Conservation (phyloP, 805 yeast species). For the Lachancea mirantina region DNA sequence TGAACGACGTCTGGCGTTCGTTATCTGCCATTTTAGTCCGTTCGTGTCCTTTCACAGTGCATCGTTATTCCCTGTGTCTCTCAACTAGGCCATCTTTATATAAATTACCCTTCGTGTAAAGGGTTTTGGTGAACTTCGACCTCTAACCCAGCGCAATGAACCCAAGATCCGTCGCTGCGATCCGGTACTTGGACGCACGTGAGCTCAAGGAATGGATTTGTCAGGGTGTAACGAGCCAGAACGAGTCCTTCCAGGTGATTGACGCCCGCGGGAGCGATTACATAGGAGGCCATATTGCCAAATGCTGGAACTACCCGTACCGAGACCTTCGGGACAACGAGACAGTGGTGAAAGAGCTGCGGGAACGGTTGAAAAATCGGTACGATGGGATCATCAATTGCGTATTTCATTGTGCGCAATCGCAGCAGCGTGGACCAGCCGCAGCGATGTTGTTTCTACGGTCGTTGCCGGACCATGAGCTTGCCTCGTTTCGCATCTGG, state of each 20-base stretch:
- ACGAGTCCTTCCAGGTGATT: constrained; percentile 38
- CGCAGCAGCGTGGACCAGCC: constrained; percentile 89
- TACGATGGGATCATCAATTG: constrained; percentile 23
- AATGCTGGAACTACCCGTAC: constrained; percentile 25
- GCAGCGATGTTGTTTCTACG: constrained; percentile 59
- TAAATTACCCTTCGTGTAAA: no score
- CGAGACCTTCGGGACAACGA: constrained; percentile 41
- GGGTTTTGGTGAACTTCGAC: not conserved
- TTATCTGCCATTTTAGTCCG: constrained; percentile 7
- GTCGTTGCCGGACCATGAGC: constrained; percentile 19
- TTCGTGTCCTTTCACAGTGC: no score
- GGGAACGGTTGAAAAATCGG: constrained; percentile 33
- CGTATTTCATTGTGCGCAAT: constrained; percentile 84
- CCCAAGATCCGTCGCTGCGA: constrained; percentile 17
- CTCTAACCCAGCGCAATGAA: constrained; percentile 5
- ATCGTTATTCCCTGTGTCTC: no score
- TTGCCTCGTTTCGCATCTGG: constrained; percentile 45
- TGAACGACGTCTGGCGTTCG: constrained; percentile 15
- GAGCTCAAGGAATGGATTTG: constrained; percentile 24
- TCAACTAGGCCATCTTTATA: no score
- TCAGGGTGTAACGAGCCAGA: constrained; percentile 15
- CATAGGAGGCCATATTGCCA: constrained; percentile 48
- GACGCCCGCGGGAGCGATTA: constrained; percentile 85
- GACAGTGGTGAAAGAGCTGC: constrained; percentile 49
- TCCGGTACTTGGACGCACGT: constrained; percentile 22